A percentile compares a stretch with the other conserved stretches of the same genome.
Evolutionary conservation across 441 rosid genomes (phyloP).

Genomic region (Populus trichocarpa): DNA sequence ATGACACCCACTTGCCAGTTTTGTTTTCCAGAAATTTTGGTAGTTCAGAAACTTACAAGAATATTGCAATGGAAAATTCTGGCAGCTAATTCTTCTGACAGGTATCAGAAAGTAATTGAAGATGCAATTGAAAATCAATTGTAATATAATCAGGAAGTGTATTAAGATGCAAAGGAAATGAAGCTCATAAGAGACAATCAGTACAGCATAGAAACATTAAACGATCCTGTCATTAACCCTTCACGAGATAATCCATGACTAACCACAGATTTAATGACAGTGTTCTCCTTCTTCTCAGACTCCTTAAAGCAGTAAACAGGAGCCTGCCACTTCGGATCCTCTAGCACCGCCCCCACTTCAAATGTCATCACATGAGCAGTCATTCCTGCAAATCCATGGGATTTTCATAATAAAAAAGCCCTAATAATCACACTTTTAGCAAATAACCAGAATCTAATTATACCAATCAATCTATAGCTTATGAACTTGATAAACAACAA

Average conservation of each 20-base stretch:
- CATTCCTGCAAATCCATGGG: conserved; percentile 40
- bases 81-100: too few relatives aligned
- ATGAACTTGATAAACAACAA: not conserved
- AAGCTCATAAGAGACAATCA: not conserved
- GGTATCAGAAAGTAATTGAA: not conserved
- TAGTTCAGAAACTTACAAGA: not conserved
- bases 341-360: conserved; percentile 63
- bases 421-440: not conserved
- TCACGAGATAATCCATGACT: not conserved
- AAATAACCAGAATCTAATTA: not conserved
- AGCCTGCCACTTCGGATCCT: conserved; percentile 67
- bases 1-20: not conserved
- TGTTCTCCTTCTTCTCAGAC: conserved; percentile 8
- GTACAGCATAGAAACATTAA: not conserved
- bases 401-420: not conserved
- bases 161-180: not conserved
- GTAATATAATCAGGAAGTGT: too few relatives aligned
- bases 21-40: not conserved
- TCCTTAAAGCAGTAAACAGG: conserved; percentile 57
- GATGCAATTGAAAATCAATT: not conserved
- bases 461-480: not conserved
- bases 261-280: conserved; percentile 10
- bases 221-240: conserved; percentile 12
- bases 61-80: not conserved
- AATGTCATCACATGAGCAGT: conserved; percentile 65